These are phyloP conservation scores for Cucurbita maxima DNA, from an alignment of 306 rosid genomes.

Conservation along the genomic window DNA sequence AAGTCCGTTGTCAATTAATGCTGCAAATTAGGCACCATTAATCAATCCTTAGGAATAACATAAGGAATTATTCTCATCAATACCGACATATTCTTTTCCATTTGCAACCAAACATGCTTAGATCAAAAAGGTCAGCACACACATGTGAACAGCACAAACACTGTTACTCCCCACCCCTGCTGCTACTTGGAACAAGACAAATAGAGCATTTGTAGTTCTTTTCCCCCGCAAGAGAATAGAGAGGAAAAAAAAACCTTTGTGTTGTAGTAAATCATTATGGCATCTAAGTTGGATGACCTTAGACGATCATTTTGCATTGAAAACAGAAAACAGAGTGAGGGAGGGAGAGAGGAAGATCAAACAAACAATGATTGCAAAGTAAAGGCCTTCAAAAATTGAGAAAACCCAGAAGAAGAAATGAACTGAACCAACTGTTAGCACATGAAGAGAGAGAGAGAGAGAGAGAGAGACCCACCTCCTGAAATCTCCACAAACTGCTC, in stretches of 20 bases:
- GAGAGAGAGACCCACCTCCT: slow-evolving; percentile 39
- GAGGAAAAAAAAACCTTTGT: neutral
- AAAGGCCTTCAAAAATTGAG: neutral
- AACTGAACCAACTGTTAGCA: neutral
- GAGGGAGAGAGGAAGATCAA: neutral
- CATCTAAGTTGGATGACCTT: neutral
- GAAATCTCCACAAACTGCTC: slow-evolving; percentile 27
- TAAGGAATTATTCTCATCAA: slow-evolving; percentile 2
- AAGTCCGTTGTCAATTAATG: neutral
- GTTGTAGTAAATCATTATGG: neutral
- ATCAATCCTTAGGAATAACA: slow-evolving; percentile 7
- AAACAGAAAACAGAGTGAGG: neutral
- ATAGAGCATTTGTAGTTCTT: neutral
- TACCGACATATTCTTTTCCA: slow-evolving; percentile 6
- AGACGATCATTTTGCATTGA: neutral
- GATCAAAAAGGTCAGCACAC: neutral
- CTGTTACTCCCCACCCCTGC: neutral
- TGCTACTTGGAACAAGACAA: neutral
- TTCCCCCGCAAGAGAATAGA: neutral
- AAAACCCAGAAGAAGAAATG: slow-evolving; percentile 9
- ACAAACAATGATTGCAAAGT: neutral
- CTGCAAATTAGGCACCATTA: neutral
- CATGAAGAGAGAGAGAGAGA: neutral
- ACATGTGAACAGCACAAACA: slow-evolving; percentile 3
- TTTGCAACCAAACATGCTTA: slow-evolving; percentile 8